These are phyloP conservation scores for Escallonia herrerae DNA, from an alignment of 129 eudicot species.

Conservation along the genomic window DNA sequence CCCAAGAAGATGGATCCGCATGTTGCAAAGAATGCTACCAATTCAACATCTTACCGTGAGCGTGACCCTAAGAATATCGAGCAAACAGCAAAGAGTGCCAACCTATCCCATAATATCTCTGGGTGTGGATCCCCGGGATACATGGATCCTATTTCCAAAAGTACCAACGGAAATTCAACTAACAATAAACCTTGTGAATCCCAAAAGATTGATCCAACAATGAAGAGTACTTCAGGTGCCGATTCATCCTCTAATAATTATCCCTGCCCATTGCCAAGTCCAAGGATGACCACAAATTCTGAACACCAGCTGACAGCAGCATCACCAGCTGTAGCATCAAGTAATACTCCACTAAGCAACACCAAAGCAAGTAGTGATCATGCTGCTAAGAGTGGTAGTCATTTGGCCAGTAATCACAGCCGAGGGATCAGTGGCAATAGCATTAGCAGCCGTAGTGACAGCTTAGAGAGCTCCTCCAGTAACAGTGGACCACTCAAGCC, in stretches of 20 bases:
- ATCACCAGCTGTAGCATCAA: constrained; percentile 2
- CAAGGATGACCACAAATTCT: constrained; percentile 11
- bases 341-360: constrained; percentile 1
- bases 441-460: constrained; percentile 23
- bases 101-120: not conserved
- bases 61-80: constrained; percentile 9
- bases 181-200: not conserved
- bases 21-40: constrained; percentile 5
- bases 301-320: constrained; percentile 5
- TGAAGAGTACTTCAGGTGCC: constrained; percentile 2
- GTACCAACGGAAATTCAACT: not conserved
- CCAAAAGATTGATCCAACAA: constrained; percentile 6
- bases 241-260: not conserved
- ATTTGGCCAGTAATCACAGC: not conserved
- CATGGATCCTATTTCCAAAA: constrained; percentile 8
- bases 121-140: not conserved
- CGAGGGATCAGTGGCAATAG: constrained; percentile 1
- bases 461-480: constrained; percentile 23
- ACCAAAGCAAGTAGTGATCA: constrained; percentile 14
- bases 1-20: constrained; percentile 9
- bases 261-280: constrained; percentile 14
- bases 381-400: constrained; percentile 14
- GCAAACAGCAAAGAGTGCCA: not conserved
- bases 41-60: constrained; percentile 3
- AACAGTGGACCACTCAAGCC: constrained; percentile 33